Evolutionary conservation across 345 rosid genomes (phyloP).

Genomic region (Populus davidiana): DNA sequence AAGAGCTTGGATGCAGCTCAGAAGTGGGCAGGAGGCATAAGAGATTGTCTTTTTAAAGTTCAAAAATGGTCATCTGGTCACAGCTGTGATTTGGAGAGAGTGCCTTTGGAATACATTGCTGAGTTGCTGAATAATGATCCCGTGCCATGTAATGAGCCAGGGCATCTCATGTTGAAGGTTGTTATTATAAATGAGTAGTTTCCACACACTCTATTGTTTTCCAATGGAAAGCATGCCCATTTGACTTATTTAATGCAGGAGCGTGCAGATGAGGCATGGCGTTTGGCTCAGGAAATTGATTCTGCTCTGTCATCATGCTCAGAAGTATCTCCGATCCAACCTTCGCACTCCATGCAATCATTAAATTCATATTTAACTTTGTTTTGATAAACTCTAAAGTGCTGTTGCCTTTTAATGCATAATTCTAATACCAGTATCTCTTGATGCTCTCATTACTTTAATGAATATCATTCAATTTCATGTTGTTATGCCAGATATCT

Average conservation of each 20-base stretch:
- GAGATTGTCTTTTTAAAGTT: slow-evolving; percentile 50
- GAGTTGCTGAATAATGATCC: slow-evolving; percentile 55
- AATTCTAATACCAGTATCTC: not conserved
- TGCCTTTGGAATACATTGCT: slow-evolving; percentile 42
- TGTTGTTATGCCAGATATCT: slow-evolving; percentile 43
- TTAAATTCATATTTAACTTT: not conserved
- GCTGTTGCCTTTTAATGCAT: not conserved
- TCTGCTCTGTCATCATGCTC: slow-evolving; percentile 47
- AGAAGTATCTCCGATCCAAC: slow-evolving; percentile 36
- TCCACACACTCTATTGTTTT: slow-evolving; percentile 3
- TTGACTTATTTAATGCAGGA: slow-evolving; percentile 40
- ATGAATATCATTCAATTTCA: slow-evolving; percentile 6
- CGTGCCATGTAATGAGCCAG: slow-evolving; percentile 64
- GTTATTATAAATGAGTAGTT: slow-evolving; percentile 17
- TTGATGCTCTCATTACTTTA: slow-evolving; percentile 3
- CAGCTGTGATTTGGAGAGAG: slow-evolving; percentile 38
- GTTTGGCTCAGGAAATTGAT: slow-evolving; percentile 53
- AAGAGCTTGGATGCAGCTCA: slow-evolving; percentile 54
- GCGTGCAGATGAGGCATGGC: slow-evolving; percentile 58
- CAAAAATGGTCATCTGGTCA: slow-evolving; percentile 37
- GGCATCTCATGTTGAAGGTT: slow-evolving; percentile 73
- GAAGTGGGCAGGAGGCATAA: slow-evolving; percentile 73
- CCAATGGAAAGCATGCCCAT: slow-evolving; percentile 9
- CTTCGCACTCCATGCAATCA: not conserved
- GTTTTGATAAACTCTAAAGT: slow-evolving; percentile 3